Evolutionary conservation across 2,329 filamentous ascomycete genomes (phyloP), one percentile per base, ranked within the genome.

Genomic region (Colletotrichum chrysophilum): DNA sequence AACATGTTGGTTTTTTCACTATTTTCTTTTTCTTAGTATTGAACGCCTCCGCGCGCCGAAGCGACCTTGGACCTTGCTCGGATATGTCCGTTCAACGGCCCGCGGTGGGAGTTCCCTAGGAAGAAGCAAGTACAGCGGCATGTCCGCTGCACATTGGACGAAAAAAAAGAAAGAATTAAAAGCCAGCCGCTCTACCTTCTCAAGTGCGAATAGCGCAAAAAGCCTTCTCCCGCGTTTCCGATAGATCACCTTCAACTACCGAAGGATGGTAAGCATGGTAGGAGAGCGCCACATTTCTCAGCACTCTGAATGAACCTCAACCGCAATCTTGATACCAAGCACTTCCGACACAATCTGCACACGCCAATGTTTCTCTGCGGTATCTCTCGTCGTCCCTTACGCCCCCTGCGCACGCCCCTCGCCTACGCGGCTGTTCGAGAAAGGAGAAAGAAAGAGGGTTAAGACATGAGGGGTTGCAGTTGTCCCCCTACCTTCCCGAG

Each of bases 71-170:
- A 16, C 26, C 26, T 62, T 21, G 66, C 21, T n/a, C 67, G 71
- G 62, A 65, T 67, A 43, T 65, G 55, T 62, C 61, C 62, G 65
- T 64, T 9, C 16, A 70, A 60, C 71, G 75, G 71, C 71, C 75
- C 66, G 61, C 30, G 66, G 38, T 34, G 66, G 61, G 24, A 34
- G 43, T 26, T 21, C 34, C 6, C 52, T 69, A 5, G 34, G 36
- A 70, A 69, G 38, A 74, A 66, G 60, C 60, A 69, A 73, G 18
- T 21, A 30, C 12, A 62, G 43, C 28, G 30, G n/a, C 16, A 32
- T 36, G 58, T 32, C n/a, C 30, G n/a, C 28, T 58, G 28, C 28
- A 34, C 30, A 13, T 30, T 58, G 18, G 28, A 62, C 13, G 16
- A 62, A 36, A 62, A 34, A 61, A 18, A 62, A 36, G n/a, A 62